Evolutionary conservation across 306 rosid species (phyloP).

Genomic region (barrel medic (Medicago truncatula)): MtrunA17r5.0-ANR NC_053045.1:58788501-58789000

Average conservation of each 20-base stretch:
- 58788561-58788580: too few species aligned
- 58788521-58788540: too few species aligned
- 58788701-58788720: not conserved
- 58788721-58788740: not conserved
- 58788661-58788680: not conserved
- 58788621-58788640: not conserved
- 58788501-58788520: too few species aligned
- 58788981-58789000: not conserved
- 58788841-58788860: too few species aligned
- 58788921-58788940: not conserved
- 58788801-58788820: not conserved
- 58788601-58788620: not conserved
- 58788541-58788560: too few species aligned
- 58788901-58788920: not conserved
- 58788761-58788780: not conserved
- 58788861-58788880: too few species aligned
- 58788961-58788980: not conserved
- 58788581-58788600: too few species aligned
- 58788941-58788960: slow-evolving; percentile 6
- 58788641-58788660: slow-evolving; percentile 10
- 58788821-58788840: too few species aligned
- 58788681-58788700: not conserved
- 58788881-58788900: too few species aligned
- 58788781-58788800: not conserved
- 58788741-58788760: not conserved